These are phyloP conservation scores for Aureobasidium sp. DNA, from an alignment of 2,329 filamentous ascomycete genomes.

Conservation along the genomic window DNA sequence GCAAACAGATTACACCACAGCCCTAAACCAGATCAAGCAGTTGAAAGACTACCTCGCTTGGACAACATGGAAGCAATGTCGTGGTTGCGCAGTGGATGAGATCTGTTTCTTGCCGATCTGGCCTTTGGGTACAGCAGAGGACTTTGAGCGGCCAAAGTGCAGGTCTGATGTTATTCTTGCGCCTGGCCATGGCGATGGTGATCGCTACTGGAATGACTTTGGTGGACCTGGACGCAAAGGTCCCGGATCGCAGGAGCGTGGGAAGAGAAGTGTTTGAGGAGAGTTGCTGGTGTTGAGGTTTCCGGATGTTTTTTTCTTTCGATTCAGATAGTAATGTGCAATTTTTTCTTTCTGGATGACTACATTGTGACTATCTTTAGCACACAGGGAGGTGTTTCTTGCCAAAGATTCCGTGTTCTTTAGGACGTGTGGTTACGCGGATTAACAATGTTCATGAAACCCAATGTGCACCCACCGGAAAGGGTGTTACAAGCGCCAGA, in stretches of 20 bases:
- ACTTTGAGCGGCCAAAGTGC: constrained; percentile 45
- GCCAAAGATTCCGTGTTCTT: background rate
- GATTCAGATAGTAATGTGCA: too few relatives aligned
- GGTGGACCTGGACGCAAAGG: constrained; percentile 3
- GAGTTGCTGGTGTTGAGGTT: background rate
- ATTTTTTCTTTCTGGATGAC: too few relatives aligned
- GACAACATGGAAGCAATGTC: constrained; percentile 51
- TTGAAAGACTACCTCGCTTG: constrained; percentile 47
- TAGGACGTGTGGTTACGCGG: too few relatives aligned
- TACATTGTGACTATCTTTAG: too few relatives aligned
- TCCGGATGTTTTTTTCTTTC: background rate
- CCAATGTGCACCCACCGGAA: too few relatives aligned
- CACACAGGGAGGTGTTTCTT: too few relatives aligned
- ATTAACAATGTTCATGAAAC: too few relatives aligned
- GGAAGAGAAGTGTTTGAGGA: background rate
- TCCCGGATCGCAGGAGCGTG: background rate
- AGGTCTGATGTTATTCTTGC: constrained; percentile 20
- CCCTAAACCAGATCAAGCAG: constrained; percentile 26
- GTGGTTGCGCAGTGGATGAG: constrained; percentile 45
- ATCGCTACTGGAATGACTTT: constrained; percentile 19
- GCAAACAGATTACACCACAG: constrained; percentile 18
- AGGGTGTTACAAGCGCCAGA: too few relatives aligned
- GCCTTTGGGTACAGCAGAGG: constrained; percentile 47
- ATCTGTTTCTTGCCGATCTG: constrained; percentile 56
- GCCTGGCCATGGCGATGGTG: background rate